Percentiles rank a stretch among this genome's conserved stretches.
Conservation (phyloP, 176 grass and related monocot species). For the Aegilops bicornis region DNA sequence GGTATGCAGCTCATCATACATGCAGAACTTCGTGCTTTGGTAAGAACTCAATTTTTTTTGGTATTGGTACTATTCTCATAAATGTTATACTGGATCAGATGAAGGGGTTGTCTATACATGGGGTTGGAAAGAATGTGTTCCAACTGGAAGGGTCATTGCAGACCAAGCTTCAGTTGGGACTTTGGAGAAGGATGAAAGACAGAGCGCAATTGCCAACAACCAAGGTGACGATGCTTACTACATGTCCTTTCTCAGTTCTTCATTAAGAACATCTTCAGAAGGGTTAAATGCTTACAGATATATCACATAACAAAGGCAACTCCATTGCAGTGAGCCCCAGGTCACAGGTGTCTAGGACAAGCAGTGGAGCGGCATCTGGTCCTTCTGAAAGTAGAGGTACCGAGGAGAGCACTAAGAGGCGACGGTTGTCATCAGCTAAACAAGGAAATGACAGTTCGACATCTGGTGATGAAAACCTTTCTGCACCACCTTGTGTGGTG, state of each 20-base stretch:
- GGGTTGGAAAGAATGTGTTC: conserved; percentile 99
- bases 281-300: conserved; percentile 40
- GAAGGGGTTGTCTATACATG: conserved; percentile 92
- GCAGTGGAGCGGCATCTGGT: conserved; percentile 54
- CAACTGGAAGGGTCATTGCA: conserved; percentile 64
- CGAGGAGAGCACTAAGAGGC: conserved; percentile 82
- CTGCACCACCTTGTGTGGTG: conserved; percentile 83
- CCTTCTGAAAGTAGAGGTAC: conserved; percentile 70
- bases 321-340: conserved; percentile 84
- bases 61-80: conserved; percentile 12
- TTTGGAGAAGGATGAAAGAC: conserved; percentile 79
- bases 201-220: conserved; percentile 33
- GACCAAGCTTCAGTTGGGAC: conserved; percentile 59
- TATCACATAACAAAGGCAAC: conserved; percentile 58
- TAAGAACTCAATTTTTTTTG: not conserved
- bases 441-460: conserved; percentile 77
- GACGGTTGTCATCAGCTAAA: conserved; percentile 83
- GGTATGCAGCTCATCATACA: conserved; percentile 35
- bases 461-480: conserved; percentile 86
- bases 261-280: not conserved
- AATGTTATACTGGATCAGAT: conserved; percentile 53
- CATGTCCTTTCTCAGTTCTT: not conserved
- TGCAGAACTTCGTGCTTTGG: not conserved
- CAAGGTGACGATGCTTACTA: conserved; percentile 62
- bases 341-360: conserved; percentile 73